Evolutionary conservation across 768 basidiomycete species (phyloP), one percentile per base, ranked within the genome.

Genomic region (Leccinum imitatum): DNA sequence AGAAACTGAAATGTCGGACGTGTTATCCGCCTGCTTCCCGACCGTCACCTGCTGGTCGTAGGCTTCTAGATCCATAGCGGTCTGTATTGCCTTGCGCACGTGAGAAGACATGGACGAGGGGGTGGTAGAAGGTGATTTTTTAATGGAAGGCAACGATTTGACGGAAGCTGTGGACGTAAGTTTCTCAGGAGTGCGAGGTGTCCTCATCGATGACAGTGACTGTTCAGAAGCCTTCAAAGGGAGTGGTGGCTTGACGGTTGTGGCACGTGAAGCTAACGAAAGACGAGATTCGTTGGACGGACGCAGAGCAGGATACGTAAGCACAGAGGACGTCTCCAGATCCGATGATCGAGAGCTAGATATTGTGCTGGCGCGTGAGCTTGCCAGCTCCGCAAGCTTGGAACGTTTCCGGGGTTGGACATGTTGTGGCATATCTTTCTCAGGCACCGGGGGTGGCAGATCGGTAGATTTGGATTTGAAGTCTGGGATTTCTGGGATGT

Each of bases 231-330:
- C 39, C 58, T 66, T 66, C 21, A 69, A 67, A 11, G 30, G 50
- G 4, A 15, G 52, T 31, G 62, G 31, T 31, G 63, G 31, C 48
- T 53, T 65, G 39, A 50, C 21, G 13, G 63, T 67, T 17, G 72
- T 67, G 41, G 63, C 59, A 31, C 61, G 70, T 2, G 75, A 71
- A 57, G 64, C 67, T 11, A 71, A 53, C 44, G 73, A 76, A 53
- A 75, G 60, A 31, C 74, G 68, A 19, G 89, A 91, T 53, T 82
- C 79, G 3, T 84, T 70, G 27, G 86, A 80, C n/a, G 89, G 90
- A 17, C 90, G 85, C 61, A 91, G 78, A 17, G 69, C 79, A 23
- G 89, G 87, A 67, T 87, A 91, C 1, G 90, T 91, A 65, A 85
- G 82, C n/a, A 88, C 78, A 25, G 89, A 86, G 3, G 83, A 84